These are phyloP conservation scores for Fraxinus platypoda DNA, from an alignment of 305 asterid genomes.

Conservation along the genomic window DNA sequence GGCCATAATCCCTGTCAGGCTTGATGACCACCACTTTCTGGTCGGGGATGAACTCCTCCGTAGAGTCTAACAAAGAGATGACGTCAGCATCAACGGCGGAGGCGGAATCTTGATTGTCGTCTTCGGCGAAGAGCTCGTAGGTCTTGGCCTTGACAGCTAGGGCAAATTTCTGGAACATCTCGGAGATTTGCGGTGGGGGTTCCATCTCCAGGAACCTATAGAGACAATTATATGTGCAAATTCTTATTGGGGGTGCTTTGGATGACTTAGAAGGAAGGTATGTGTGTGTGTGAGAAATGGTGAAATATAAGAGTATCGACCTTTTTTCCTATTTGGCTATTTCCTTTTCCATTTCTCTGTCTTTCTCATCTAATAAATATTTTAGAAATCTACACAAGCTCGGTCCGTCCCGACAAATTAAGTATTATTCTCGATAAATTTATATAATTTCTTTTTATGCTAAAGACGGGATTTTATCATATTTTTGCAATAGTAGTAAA, in stretches of 20 bases:
- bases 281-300: conserved; percentile 36
- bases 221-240: conserved; percentile 20
- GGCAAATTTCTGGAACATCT: conserved; percentile 89
- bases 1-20: conserved; percentile 48
- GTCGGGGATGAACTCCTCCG: conserved; percentile 82
- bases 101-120: conserved; percentile 30
- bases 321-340: neutral
- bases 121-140: conserved; percentile 82
- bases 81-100: conserved; percentile 38
- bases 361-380: neutral
- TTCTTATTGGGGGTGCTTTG: conserved; percentile 40
- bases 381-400: neutral
- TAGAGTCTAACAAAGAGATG: conserved; percentile 63
- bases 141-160: conserved; percentile 79
- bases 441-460: no score
- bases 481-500: neutral
- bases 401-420: no score
- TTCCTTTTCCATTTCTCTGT: conserved; percentile 13
- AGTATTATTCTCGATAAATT: no score
- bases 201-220: conserved; percentile 46
- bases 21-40: conserved; percentile 85
- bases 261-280: conserved; percentile 76
- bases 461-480: no score
- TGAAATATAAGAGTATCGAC: conserved; percentile 16
- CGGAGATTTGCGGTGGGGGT: conserved; percentile 74